Conservation (phyloP, 1,139 yeast genomes). For the Protomyces arabidopsidicola region DNA sequence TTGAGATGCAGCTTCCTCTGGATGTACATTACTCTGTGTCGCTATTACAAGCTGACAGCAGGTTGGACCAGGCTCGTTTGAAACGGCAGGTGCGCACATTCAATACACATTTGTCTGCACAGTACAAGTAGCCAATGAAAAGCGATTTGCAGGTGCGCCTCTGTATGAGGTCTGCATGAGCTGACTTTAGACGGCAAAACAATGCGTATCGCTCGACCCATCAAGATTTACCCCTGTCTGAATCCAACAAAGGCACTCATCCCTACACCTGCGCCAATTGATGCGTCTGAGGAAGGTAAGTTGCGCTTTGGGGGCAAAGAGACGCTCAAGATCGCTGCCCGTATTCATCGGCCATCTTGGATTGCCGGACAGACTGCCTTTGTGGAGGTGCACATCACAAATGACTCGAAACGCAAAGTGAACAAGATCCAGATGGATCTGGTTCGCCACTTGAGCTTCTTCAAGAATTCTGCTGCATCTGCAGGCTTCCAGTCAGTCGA, state of each 20-base stretch:
- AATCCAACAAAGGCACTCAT: constrained; percentile 26
- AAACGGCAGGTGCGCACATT: constrained; percentile 24
- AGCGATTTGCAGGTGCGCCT: constrained; percentile 10
- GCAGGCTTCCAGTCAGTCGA: constrained; percentile 26
- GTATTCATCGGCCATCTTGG: constrained; percentile 27
- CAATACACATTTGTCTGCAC: constrained; percentile 19
- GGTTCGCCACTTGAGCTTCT: constrained; percentile 25
- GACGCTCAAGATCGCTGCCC: constrained; percentile 27
- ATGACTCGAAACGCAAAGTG: constrained; percentile 23
- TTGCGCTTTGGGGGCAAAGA: constrained; percentile 27
- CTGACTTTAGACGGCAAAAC: constrained; percentile 9
- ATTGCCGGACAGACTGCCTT: constrained; percentile 27
- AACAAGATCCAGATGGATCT: constrained; percentile 12
- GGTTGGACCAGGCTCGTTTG: constrained; percentile 27
- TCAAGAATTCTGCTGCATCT: constrained; percentile 26
- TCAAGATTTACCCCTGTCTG: constrained; percentile 23
- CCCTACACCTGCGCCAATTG: constrained; percentile 26
- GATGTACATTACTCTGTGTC: neutral
- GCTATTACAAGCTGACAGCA: neutral
- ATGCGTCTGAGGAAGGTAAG: constrained; percentile 21
- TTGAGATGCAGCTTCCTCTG: constrained; percentile 28
- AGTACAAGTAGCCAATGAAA: constrained; percentile 17
- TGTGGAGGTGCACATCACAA: constrained; percentile 28
- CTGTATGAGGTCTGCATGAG: neutral
- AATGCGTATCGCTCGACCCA: constrained; percentile 6